phyloP scores from a whole-genome alignment of 441 rosid species.

The Euphorbia corollata region DNA sequence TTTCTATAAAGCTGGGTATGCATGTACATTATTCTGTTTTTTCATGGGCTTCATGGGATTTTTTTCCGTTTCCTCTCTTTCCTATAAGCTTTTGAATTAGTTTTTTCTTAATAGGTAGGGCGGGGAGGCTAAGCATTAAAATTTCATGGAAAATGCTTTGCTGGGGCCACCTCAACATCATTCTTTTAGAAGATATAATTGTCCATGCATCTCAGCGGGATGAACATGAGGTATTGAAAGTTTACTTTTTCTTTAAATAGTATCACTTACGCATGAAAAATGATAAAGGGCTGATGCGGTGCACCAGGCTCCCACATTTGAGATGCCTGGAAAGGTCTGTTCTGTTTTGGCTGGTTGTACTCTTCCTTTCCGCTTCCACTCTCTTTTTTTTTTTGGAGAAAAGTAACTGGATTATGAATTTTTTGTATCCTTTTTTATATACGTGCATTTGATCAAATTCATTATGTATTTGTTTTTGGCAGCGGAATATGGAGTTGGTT shows the following conservation, averaged over 20 bases:
- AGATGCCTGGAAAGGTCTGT: too few species aligned
- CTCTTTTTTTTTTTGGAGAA: too few species aligned
- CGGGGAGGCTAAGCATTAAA: constrained; percentile 69
- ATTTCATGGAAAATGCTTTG: constrained; percentile 82
- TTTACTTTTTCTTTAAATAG: not conserved
- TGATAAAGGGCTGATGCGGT: too few species aligned
- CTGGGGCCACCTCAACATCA: constrained; percentile 51
- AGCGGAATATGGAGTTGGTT: too few species aligned
- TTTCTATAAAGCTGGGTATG: constrained; percentile 65
- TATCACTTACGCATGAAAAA: not conserved
- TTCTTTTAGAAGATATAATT: constrained; percentile 72
- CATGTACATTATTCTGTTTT: not conserved
- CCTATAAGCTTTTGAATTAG: not conserved
- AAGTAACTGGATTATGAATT: too few species aligned
- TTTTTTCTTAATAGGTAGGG: constrained; percentile 40
- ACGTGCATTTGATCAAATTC: not conserved
- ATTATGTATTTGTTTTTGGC: constrained; percentile 44
- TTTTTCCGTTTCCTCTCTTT: not conserved
- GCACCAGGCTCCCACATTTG: too few species aligned
- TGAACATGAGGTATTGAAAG: constrained; percentile 59
- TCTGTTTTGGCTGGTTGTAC: too few species aligned
- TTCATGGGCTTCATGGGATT: not conserved
- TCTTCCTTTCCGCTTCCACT: too few species aligned
- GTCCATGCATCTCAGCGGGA: constrained; percentile 55
- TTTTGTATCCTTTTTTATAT: not conserved